Conservation (phyloP, 768 basidiomycete species). For the Podaxis pistillaris region DNA sequence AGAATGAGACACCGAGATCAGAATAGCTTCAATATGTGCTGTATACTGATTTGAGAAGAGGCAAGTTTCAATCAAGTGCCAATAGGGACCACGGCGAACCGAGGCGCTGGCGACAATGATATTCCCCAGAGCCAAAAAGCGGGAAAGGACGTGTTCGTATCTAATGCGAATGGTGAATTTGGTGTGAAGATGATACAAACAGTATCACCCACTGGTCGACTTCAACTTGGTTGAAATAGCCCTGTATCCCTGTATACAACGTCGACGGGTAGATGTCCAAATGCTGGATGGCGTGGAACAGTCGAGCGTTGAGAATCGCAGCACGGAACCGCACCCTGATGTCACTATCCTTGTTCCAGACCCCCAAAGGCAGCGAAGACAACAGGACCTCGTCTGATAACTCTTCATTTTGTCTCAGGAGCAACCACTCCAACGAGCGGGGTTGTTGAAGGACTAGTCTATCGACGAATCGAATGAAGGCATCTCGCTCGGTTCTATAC, state of each 20-base stretch:
- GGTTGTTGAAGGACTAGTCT: conserved; percentile 59
- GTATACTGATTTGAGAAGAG: conserved; percentile 36
- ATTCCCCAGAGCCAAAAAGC: conserved; percentile 69
- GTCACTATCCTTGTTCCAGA: conserved; percentile 65
- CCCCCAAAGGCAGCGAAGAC: conserved; percentile 40
- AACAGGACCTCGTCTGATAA: conserved; percentile 38
- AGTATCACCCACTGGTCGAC: conserved; percentile 46
- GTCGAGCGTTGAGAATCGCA: conserved; percentile 53
- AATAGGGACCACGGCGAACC: conserved; percentile 80
- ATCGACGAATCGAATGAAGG: conserved; percentile 63
- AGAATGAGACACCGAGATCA: conserved; percentile 60
- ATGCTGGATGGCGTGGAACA: conserved; percentile 50
- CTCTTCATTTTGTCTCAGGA: conserved; percentile 37
- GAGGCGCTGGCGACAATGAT: conserved; percentile 77
- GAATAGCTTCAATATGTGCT: conserved; percentile 45
- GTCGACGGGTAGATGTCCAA: conserved; percentile 17
- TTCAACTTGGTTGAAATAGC: conserved; percentile 37
- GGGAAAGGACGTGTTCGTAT: conserved; percentile 74
- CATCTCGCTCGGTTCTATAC: conserved; percentile 70
- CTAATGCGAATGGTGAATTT: conserved; percentile 33
- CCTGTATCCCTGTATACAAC: conserved; percentile 49
- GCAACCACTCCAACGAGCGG: conserved; percentile 39
- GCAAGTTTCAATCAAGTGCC: conserved; percentile 80
- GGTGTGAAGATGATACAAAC: background rate
- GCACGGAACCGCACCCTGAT: conserved; percentile 82